These are phyloP conservation scores for Boletus mariae DNA, from an alignment of 1,284 basidiomycete species.

Conservation along the genomic window DNA sequence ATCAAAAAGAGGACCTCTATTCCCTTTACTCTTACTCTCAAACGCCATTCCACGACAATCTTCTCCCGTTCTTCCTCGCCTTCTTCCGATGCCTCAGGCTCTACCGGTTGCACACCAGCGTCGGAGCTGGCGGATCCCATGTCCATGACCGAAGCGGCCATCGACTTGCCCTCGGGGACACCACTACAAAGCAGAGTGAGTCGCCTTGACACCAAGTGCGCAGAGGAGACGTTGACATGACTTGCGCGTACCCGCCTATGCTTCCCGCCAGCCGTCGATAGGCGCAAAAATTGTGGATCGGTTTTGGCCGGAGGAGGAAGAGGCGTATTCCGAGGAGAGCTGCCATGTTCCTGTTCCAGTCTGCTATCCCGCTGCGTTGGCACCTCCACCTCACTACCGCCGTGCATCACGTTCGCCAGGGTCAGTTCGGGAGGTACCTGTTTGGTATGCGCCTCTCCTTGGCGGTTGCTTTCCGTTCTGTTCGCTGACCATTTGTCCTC, in stretches of 20 bases:
- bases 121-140: slow-evolving; percentile 23
- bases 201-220: slow-evolving; percentile 3
- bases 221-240: slow-evolving; percentile 10
- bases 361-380: slow-evolving; percentile 18
- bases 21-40: slow-evolving; percentile 22
- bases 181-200: slow-evolving; percentile 13
- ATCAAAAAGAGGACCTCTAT: slow-evolving; percentile 29
- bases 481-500: slow-evolving; percentile 3
- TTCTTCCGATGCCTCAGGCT: slow-evolving; percentile 10
- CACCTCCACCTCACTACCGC: slow-evolving; percentile 32
- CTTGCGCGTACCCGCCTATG: background rate
- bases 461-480: background rate
- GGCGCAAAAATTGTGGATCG: slow-evolving; percentile 30
- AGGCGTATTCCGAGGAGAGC: slow-evolving; percentile 18
- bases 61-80: slow-evolving; percentile 24
- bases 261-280: slow-evolving; percentile 21
- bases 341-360: slow-evolving; percentile 2
- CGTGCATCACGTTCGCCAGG: slow-evolving; percentile 15
- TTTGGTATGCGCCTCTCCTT: slow-evolving; percentile 15
- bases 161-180: slow-evolving; percentile 1
- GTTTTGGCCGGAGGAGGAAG: slow-evolving; percentile 34
- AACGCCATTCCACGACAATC: slow-evolving; percentile 27
- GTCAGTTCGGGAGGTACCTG: slow-evolving; percentile 11
- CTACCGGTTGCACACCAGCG: slow-evolving; percentile 11
- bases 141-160: slow-evolving; percentile 4